Evolutionary conservation across 148 eudicot species (phyloP), one percentile per base, ranked within the genome.

Genomic region (Diospyros kaki): DNA sequence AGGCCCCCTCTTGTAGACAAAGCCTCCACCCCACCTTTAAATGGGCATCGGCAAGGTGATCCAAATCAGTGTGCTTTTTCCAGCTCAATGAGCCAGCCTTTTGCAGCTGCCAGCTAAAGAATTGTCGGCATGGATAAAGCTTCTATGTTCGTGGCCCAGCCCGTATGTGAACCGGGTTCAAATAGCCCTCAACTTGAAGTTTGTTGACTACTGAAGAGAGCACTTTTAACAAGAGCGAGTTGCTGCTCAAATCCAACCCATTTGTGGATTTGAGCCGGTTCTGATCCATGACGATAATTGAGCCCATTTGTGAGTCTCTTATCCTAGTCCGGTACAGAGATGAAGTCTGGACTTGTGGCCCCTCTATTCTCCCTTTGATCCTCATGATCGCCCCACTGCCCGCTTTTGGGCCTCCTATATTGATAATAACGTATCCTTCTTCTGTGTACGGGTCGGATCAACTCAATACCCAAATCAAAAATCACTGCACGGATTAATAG

Each of bases 191-290:
- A 74, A 82, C 40, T 10, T 82, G 13, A 82, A 82, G 62, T 66
- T 79, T 2, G 48, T 82, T 4, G 65, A 67, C 2, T 79, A 76
- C 46, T 72, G 79, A 43, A 72, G 46, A 46, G 4, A 3, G 56
- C 4, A 48, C 52, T 4, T 62, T 63, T 9, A 6, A 58, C 9
- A 83, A 83, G 56, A 83, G 78, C 56, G 80, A 83, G 2, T 75
- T 83, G 11, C 80, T 83, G 3, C 83, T 79, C 14, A 70, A 79
- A 76, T 76, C 82, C 9, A 83, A 83, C 51, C 85, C 85, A n/a
- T n/a, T n/a, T n/a, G n/a, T n/a, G n/a, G n/a, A n/a, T n/a, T n/a
- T n/a, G n/a, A n/a, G n/a, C n/a, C 83, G 3, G 83, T 83, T 64
- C 66, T 83, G 9, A 18, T 83, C 48, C 85, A 83, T 18, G 67